Evolutionary conservation across 2,329 filamentous ascomycete species (phyloP), one percentile per base, ranked within the genome.

Genomic region (Claviceps pusilla): DNA sequence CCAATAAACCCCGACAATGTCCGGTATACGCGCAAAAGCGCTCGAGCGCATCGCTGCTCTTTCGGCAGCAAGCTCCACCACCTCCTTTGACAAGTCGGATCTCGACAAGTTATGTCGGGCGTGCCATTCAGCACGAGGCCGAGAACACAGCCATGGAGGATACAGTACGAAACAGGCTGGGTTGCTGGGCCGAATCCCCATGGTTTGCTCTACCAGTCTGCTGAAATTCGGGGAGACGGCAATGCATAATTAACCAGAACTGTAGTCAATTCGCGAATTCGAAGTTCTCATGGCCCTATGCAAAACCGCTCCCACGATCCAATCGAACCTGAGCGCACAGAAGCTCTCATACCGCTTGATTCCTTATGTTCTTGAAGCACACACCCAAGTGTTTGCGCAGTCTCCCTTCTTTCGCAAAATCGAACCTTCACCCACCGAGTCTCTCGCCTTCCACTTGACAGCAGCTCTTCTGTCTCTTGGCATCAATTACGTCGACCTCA

Each of bases 261-360:
- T 45, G 28, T 66, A 94, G 89, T 87, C 84, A 53, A 82, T 90
- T 53, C 84, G 87, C 63, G 94, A 98, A 74, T 84, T 95, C 61
- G 91, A 98, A 68, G 87, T 95, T 53, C 77, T 98, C 31, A 73
- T 97, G 31, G 89, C 93, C 47, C 76, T 98, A 31, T 97, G 91
- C 74, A 91, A 90, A 71, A 88, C 91, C 53, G 88, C 90, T 3
- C 85, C 89, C 4, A 78, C 82, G 29, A 76, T 97, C 31, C 77
- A 83, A 52, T 83, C 81, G 48, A 69, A 73, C 46, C 80, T 87
- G 57, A 85, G 86, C 64, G 90, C 89, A 33, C 81, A 87, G 62
- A 85, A 82, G 62, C 79, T 98, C 43, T 79, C 84, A n/a, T 75
- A 77, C 39, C 89, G 95, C 61, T 73, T 98, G 45, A 79, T 83